These are phyloP conservation scores for Aspergillus alliaceus DNA, from an alignment of 2,329 filamentous ascomycete genomes.

Conservation along the genomic window DNA sequence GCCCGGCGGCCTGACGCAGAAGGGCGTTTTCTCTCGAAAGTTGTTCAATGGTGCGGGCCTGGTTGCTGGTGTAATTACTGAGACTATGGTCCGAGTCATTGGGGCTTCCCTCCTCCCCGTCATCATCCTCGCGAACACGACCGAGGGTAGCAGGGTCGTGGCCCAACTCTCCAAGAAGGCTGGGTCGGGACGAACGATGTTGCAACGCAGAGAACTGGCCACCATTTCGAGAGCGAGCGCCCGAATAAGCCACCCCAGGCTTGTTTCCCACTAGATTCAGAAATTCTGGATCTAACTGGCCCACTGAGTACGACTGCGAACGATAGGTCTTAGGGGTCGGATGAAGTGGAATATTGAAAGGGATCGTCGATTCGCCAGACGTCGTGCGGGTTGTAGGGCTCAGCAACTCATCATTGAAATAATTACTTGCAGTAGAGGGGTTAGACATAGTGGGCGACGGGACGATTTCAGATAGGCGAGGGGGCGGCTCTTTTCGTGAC, in stretches of 20 bases:
- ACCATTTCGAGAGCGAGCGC: slow-evolving; percentile 37
- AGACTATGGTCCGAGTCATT: slow-evolving; percentile 40
- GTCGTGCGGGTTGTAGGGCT: slow-evolving; percentile 47
- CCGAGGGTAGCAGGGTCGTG: slow-evolving; percentile 48
- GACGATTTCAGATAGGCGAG: slow-evolving; percentile 71
- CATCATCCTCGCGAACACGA: slow-evolving; percentile 51
- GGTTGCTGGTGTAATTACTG: slow-evolving; percentile 38
- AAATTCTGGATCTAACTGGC: slow-evolving; percentile 74
- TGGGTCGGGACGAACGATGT: slow-evolving; percentile 70
- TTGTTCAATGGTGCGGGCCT: slow-evolving; percentile 48
- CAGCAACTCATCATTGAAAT: slow-evolving; percentile 56
- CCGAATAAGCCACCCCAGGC: slow-evolving; percentile 26
- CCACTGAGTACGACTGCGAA: slow-evolving; percentile 95
- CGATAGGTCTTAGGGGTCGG: slow-evolving; percentile 90
- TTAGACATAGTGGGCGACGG: slow-evolving; percentile 69
- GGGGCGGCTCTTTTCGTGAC: slow-evolving; percentile 70
- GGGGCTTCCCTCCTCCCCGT: slow-evolving; percentile 44
- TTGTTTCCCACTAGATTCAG: slow-evolving; percentile 35
- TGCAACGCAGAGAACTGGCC: slow-evolving; percentile 68
- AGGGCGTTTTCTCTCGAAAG: slow-evolving; percentile 49
- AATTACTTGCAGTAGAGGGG: slow-evolving; percentile 49
- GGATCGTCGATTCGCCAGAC: slow-evolving; percentile 61
- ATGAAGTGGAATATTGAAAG: slow-evolving; percentile 83
- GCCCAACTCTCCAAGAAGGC: slow-evolving; percentile 46
- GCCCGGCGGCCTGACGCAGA: slow-evolving; percentile 45